Evolutionary conservation across 2,329 filamentous ascomycete species (phyloP), one percentile per base, ranked within the genome.

Genomic region (Verticillium klebahnii): DNA sequence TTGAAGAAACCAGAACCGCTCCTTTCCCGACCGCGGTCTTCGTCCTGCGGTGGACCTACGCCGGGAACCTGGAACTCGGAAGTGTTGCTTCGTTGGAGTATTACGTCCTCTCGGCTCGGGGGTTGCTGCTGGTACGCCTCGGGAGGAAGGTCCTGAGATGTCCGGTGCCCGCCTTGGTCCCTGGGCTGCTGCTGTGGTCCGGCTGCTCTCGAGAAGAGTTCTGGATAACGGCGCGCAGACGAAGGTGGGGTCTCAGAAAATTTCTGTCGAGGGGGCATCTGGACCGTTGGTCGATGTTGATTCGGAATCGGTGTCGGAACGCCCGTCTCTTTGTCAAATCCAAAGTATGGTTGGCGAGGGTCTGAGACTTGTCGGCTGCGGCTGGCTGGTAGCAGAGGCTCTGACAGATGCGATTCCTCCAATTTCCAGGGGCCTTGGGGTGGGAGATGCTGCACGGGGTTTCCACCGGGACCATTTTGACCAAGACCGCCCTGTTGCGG

Each of bases 251-350:
- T 72, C 64, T 77, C 75, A n/a, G 73, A 68, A 19, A 67, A 66
- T 34, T 69, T 69, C 45, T 69, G 68, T 45, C 72, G 67, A n/a
- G 67, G 64, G 8, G 68, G 68, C 17, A 63, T 60, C 56, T 62
- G 57, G 45, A 64, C 57, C 65, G 61, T 64, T 31, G 59, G 60
- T 2, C 65, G 63, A 29, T 60, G 62, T 36, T 52, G 60, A 5
- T 63, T 32, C 14, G 67, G 64, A 11, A 66, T 59, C 29, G 66
- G 66, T 32, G 58, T 65, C 57, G 64, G 61, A 15, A 66, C 31
- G 1, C 79, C 82, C 0, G 78, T 84, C 67, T 85, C 83, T 67
- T 85, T 85, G 59, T 85, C 82, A 52, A 79, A 79, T 9, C 75
- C 79, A 60, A 74, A 77, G 52, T 70, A 72, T 12, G 74, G 73